Conservation (phyloP, 2,329 filamentous ascomycete species). For the Alternaria hordeiaustralica region DNA sequence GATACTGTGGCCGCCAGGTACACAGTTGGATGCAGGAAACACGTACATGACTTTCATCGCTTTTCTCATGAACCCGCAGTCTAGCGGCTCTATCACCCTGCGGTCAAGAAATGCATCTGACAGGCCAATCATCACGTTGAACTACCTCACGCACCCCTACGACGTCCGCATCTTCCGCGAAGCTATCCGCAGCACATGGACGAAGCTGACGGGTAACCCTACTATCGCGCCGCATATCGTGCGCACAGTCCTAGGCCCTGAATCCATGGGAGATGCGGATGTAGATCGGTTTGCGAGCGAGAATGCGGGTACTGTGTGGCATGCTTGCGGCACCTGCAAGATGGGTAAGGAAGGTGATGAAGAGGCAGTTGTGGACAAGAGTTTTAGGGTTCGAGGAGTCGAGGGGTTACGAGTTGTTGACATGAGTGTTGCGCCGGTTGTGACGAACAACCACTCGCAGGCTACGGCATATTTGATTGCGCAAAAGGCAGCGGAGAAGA, state of each 20-base stretch:
- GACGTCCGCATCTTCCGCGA: slow-evolving; percentile 53
- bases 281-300: slow-evolving; percentile 49
- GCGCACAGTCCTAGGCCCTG: slow-evolving; percentile 52
- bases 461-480: slow-evolving; percentile 45
- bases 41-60: slow-evolving; percentile 37
- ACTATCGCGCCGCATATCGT: slow-evolving; percentile 59
- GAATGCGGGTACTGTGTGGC: slow-evolving; percentile 43
- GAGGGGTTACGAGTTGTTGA: slow-evolving; percentile 50
- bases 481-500: slow-evolving; percentile 42
- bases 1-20: slow-evolving; percentile 34
- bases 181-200: slow-evolving; percentile 48
- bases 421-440: slow-evolving; percentile 42
- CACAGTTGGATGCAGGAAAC: slow-evolving; percentile 42
- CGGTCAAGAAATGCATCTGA: slow-evolving; percentile 59
- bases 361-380: slow-evolving; percentile 47
- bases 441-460: slow-evolving; percentile 46
- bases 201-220: slow-evolving; percentile 54
- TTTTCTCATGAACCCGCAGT: slow-evolving; percentile 61
- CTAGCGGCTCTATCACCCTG: slow-evolving; percentile 59
- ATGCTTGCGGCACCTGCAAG: slow-evolving; percentile 46
- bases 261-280: slow-evolving; percentile 58
- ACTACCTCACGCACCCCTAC: slow-evolving; percentile 61
- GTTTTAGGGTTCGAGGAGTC: slow-evolving; percentile 48
- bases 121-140: slow-evolving; percentile 61
- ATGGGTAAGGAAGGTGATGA: slow-evolving; percentile 47